Conservation (phyloP, 768 basidiomycete species). For the Lentinula guzmanii region DNA sequence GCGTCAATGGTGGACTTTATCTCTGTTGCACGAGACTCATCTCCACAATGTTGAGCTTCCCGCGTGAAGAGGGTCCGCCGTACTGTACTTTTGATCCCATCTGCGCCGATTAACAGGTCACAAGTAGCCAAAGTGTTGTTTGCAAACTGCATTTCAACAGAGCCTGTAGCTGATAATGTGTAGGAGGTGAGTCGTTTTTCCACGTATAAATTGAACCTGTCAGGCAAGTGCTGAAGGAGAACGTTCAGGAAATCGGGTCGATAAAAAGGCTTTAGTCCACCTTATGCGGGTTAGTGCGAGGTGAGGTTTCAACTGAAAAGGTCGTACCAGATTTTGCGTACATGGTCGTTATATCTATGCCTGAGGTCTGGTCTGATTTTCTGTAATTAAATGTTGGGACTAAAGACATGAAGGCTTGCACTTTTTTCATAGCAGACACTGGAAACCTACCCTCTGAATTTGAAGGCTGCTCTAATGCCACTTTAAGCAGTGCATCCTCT, state of each 20-base stretch:
- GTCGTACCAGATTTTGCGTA: conserved; percentile 14
- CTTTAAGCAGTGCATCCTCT: conserved; percentile 22
- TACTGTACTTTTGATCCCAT: conserved; percentile 33
- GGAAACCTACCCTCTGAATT: conserved; percentile 15
- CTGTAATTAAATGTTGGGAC: conserved; percentile 12
- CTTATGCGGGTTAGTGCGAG: conserved; percentile 10
- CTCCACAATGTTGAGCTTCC: conserved; percentile 8
- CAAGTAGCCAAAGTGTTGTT: conserved; percentile 27
- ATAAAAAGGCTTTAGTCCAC: conserved; percentile 24
- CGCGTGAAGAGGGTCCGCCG: conserved; percentile 19
- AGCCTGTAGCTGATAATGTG: conserved; percentile 12
- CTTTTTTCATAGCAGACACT: neutral
- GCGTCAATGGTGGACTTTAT: conserved; percentile 20
- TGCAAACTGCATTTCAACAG: conserved; percentile 25
- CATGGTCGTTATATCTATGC: conserved; percentile 19
- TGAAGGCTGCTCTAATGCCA: conserved; percentile 16
- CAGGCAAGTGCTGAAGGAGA: conserved; percentile 20
- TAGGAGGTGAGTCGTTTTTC: conserved; percentile 27
- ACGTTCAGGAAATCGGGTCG: conserved; percentile 29
- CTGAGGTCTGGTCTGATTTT: conserved; percentile 26
- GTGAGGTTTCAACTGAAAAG: too few relatives aligned
- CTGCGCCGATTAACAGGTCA: conserved; percentile 36
- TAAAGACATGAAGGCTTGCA: neutral
- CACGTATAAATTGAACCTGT: conserved; percentile 22
- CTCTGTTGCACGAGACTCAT: conserved; percentile 10